These are phyloP conservation scores for Onygenales sp. DNA, from an alignment of 2,329 filamentous ascomycete species.

Conservation along the genomic window DNA sequence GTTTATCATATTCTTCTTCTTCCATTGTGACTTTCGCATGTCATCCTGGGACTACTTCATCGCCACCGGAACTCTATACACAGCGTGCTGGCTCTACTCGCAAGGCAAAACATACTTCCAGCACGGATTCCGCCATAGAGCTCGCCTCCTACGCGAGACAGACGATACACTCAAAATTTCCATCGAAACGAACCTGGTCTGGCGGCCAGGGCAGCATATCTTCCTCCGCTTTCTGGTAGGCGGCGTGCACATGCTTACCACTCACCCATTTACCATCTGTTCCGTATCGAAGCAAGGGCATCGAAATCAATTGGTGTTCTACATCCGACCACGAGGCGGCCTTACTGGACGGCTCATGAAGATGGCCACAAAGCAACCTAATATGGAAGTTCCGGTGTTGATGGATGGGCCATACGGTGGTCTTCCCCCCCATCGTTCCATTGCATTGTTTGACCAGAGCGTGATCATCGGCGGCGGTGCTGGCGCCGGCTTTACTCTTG, in stretches of 20 bases:
- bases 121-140: conserved; percentile 38
- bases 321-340: conserved; percentile 41
- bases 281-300: conserved; percentile 31
- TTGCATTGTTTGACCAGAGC: conserved; percentile 31
- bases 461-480: conserved; percentile 48
- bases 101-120: conserved; percentile 41
- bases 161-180: conserved; percentile 34
- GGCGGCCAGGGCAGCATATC: conserved; percentile 46
- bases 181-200: conserved; percentile 36
- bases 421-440: conserved; percentile 24
- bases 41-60: conserved; percentile 55
- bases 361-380: conserved; percentile 29
- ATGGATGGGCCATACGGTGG: conserved; percentile 54
- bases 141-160: conserved; percentile 31
- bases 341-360: conserved; percentile 40
- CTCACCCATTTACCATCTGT: conserved; percentile 49
- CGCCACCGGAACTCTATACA: conserved; percentile 44
- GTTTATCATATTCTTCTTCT: conserved; percentile 49
- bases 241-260: conserved; percentile 35
- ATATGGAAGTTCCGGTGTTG: conserved; percentile 33
- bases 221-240: conserved; percentile 44
- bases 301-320: conserved; percentile 40
- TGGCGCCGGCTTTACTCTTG: conserved; percentile 45
- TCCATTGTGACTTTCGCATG: conserved; percentile 49
- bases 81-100: conserved; percentile 37